Percentiles rank a stretch among this genome's conserved stretches.
phyloP scores from a whole-genome alignment of 768 basidiomycete species.

The Sistotremastrum suecicum region DNA sequence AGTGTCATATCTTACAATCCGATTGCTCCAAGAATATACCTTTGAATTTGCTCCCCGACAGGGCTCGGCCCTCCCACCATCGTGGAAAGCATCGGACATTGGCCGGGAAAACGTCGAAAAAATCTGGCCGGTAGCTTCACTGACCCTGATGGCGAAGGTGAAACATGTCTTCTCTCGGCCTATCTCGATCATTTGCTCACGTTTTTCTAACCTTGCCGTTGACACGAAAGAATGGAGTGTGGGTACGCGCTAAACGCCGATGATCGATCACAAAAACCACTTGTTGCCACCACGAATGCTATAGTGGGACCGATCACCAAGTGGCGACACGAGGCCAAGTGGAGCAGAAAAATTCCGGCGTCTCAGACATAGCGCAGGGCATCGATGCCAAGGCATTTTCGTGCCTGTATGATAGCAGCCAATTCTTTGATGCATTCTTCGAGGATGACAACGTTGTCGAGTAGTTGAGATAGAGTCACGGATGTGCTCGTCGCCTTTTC shows the following conservation, averaged over 20 bases:
- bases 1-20: conserved; percentile 11
- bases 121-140: conserved; percentile 7
- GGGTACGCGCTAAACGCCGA: conserved; percentile 4
- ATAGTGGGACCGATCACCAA: too few species aligned
- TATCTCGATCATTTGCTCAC: background rate
- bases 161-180: background rate
- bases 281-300: too few species aligned
- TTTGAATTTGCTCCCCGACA: conserved; percentile 9
- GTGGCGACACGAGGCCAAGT: too few species aligned
- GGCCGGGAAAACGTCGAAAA: conserved; percentile 9
- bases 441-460: conserved; percentile 90
- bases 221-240: conserved; percentile 7
- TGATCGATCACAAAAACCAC: too few species aligned
- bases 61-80: conserved; percentile 6
- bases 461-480: conserved; percentile 66
- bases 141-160: conserved; percentile 10
- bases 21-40: conserved; percentile 10
- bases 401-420: conserved; percentile 70
- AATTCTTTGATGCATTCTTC: conserved; percentile 95
- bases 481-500: conserved; percentile 17
- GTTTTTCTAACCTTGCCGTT: background rate
- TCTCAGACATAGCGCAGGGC: conserved; percentile 46
- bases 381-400: conserved; percentile 76
- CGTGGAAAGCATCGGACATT: background rate
- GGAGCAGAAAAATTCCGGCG: too few species aligned